Base-by-base conservation (phyloP, 495 filamentous ascomycete species). In the Usnea hakonensis region DNA sequence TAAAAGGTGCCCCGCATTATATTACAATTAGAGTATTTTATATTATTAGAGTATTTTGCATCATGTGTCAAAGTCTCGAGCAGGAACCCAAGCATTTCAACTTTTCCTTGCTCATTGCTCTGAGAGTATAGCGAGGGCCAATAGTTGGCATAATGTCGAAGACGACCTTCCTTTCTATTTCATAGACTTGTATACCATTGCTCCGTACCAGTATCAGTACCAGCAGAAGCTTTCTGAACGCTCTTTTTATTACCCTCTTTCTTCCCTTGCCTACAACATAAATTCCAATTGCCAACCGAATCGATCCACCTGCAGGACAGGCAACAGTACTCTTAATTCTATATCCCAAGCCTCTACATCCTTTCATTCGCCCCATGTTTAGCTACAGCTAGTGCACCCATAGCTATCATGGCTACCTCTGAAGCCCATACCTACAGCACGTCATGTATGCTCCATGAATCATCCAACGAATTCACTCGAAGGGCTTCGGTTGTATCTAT, bases 381-480 rank as follows among this genome's bases (percentile, higher is more conserved):
- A 41, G 19, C 30, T 46, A 41, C 32, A 60, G 44, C 44, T 37
- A 7, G 23, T 30, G 28, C 26, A 55, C 23, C n/a, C n/a, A 19
- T 10, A 8, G 33, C n/a, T 23, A 55, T 38, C 30, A 37, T 44
- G 35, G 40, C 33, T 11, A 38, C 56, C 7, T 32, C 59, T 33
- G 56, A 74, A 36, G 73, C 76, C 44, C 83, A 85, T 70, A 84
- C 80, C 28, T 84, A 82, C 62, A 81, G 79, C 55, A 73, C 79
- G 33, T 75, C 73, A 30, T 85, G 83, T 67, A 69, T 78, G 55
- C 72, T 83, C 17, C 66, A 73, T 26, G 73, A 75, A 33, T 75
- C 77, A 71, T 63, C 73, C 67, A 60, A 65, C 73, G 19, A 68
- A 67, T 61, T 74, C 52, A 70, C 60, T 26, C 63, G 68, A n/a